phyloP scores from a whole-genome alignment of 768 basidiomycete species.

The Paxillus rubicundulus region DNA sequence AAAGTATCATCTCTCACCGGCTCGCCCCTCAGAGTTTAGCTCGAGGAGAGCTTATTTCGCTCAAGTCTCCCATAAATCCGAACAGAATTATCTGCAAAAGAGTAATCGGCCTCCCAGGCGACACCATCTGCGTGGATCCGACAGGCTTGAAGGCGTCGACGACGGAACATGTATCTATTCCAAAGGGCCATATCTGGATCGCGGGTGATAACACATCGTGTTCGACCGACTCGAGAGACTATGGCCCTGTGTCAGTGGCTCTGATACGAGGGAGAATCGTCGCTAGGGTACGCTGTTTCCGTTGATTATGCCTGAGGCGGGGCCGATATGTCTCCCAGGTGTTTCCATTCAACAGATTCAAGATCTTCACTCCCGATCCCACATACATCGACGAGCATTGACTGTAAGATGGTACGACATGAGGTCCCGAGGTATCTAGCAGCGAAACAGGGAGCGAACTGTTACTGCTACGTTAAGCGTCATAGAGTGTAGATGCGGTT shows the following conservation, averaged over 20 bases:
- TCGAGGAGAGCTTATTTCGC: conserved; percentile 77
- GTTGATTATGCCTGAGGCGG: background rate
- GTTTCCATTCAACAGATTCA: conserved; percentile 30
- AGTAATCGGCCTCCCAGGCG: conserved; percentile 86
- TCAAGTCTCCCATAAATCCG: conserved; percentile 69
- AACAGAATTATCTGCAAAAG: conserved; percentile 79
- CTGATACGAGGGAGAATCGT: conserved; percentile 67
- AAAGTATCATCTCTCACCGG: conserved; percentile 55
- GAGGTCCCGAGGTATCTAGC: background rate
- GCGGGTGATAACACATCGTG: conserved; percentile 82
- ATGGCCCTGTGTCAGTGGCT: conserved; percentile 87
- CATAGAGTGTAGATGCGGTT: background rate
- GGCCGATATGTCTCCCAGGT: conserved; percentile 20
- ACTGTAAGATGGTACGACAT: conserved; percentile 1
- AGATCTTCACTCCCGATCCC: conserved; percentile 19
- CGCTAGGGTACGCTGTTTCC: conserved; percentile 51
- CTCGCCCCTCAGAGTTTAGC: conserved; percentile 48
- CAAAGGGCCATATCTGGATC: conserved; percentile 88
- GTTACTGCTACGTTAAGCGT: background rate
- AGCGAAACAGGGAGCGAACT: background rate
- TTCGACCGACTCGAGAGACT: conserved; percentile 87
- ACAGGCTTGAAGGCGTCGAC: conserved; percentile 62
- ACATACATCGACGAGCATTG: conserved; percentile 20
- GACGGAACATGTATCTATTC: conserved; percentile 72
- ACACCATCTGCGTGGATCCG: conserved; percentile 86